Conservation (phyloP, 345 rosid genomes). For the Hirschfeldia incana region DNA sequence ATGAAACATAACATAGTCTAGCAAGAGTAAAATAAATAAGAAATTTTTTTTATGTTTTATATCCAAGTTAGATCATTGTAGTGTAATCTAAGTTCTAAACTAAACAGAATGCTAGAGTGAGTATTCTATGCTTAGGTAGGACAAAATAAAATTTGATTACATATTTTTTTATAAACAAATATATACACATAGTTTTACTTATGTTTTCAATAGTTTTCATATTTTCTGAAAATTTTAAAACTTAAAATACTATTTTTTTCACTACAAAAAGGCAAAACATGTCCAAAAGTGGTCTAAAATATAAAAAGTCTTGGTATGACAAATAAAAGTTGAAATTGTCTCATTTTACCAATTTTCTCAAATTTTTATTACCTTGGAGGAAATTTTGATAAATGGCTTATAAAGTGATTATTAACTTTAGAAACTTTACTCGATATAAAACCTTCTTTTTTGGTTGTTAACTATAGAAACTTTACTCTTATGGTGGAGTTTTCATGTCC, state of each 20-base stretch:
- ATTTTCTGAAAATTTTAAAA: no score
- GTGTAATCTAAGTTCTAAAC: background rate
- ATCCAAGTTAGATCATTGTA: background rate
- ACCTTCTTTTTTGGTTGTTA: background rate
- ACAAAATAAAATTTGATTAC: no score
- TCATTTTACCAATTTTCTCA: background rate
- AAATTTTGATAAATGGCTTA: background rate
- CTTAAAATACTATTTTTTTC: no score
- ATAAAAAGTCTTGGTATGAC: background rate
- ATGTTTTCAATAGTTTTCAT: background rate
- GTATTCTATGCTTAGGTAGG: background rate
- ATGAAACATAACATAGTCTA: background rate
- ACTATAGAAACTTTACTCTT: background rate
- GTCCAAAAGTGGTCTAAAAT: background rate
- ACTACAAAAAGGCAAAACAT: background rate
- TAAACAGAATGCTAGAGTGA: background rate
- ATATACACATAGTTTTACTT: background rate
- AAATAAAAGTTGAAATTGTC: background rate
- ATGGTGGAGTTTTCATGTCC: background rate
- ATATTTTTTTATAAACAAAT: no score
- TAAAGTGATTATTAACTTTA: background rate
- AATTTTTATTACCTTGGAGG: background rate
- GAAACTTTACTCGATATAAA: background rate
- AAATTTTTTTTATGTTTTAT: no score
- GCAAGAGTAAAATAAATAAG: background rate